These are phyloP conservation scores for Ophiostoma sp. DNA, from an alignment of 2,329 filamentous ascomycete genomes.

Conservation along the genomic window DNA sequence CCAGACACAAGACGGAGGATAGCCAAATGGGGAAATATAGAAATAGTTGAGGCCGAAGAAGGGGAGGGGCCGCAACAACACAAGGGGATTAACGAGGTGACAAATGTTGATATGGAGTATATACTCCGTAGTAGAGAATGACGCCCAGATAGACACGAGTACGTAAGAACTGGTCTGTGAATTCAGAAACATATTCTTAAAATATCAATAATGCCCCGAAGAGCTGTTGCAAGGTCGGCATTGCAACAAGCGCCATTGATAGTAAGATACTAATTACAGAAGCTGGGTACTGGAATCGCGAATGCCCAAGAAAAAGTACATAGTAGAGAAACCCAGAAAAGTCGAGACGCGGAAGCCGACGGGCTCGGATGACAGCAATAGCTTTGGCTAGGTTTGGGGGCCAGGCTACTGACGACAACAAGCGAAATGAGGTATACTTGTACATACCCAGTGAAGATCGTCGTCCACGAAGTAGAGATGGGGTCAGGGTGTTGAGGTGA, in stretches of 20 bases:
- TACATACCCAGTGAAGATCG: background rate
- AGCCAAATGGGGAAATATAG: conserved; percentile 12
- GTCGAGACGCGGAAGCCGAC: background rate
- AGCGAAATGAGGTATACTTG: background rate
- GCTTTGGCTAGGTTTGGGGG: background rate
- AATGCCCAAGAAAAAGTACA: background rate
- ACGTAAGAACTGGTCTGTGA: background rate
- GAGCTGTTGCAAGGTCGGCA: background rate
- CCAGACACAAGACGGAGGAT: background rate
- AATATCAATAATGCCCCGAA: background rate
- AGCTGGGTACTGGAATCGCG: background rate
- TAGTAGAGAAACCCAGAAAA: too few relatives aligned
- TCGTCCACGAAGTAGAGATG: background rate
- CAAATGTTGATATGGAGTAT: background rate
- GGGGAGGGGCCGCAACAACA: conserved; percentile 1
- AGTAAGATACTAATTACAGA: background rate
- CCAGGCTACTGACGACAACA: background rate
- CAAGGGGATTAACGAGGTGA: background rate
- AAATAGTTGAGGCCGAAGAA: conserved; percentile 4
- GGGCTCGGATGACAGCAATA: background rate
- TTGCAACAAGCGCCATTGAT: background rate
- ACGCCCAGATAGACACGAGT: background rate
- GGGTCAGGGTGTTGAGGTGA: background rate
- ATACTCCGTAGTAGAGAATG: background rate
- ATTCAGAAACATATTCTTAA: background rate